These are phyloP conservation scores for Lepidium africanum DNA, from an alignment of 345 rosid species.

Conservation along the genomic window DNA sequence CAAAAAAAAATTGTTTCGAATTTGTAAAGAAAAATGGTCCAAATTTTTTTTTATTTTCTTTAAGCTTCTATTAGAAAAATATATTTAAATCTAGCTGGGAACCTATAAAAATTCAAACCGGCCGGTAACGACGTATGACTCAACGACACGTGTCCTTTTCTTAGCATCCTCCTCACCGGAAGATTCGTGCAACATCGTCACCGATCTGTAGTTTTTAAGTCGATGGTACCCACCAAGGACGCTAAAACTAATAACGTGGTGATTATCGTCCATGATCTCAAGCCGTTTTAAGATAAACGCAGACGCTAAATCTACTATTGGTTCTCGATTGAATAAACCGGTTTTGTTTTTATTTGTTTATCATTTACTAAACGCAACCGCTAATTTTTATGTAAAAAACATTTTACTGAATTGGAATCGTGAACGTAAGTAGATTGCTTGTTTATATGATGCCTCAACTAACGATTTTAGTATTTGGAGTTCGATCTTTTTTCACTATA, in stretches of 20 bases:
- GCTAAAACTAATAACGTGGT: slow-evolving; percentile 68
- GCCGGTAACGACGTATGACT: slow-evolving; percentile 78
- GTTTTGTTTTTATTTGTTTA: not conserved
- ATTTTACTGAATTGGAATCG: not conserved
- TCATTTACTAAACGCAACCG: not conserved
- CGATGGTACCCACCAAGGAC: slow-evolving; percentile 89
- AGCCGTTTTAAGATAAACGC: slow-evolving; percentile 67
- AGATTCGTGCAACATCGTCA: slow-evolving; percentile 64
- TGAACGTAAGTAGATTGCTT: no score
- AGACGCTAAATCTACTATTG: slow-evolving; percentile 34
- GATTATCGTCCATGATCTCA: slow-evolving; percentile 83
- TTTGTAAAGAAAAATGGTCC: no score
- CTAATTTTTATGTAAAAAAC: no score
- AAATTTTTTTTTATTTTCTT: no score
- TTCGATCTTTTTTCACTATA: no score
- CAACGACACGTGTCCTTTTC: slow-evolving; percentile 53
- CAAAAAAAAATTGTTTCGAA: no score
- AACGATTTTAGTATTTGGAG: no score
- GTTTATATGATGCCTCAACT: no score
- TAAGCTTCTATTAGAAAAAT: no score
- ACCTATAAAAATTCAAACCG: no score
- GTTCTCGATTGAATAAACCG: slow-evolving; percentile 6
- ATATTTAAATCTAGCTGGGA: no score
- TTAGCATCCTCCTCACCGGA: slow-evolving; percentile 23
- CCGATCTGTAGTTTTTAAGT: slow-evolving; percentile 62